Conservation (phyloP, 1,284 basidiomycete species). For the Paramarasmius palmivorus region DNA sequence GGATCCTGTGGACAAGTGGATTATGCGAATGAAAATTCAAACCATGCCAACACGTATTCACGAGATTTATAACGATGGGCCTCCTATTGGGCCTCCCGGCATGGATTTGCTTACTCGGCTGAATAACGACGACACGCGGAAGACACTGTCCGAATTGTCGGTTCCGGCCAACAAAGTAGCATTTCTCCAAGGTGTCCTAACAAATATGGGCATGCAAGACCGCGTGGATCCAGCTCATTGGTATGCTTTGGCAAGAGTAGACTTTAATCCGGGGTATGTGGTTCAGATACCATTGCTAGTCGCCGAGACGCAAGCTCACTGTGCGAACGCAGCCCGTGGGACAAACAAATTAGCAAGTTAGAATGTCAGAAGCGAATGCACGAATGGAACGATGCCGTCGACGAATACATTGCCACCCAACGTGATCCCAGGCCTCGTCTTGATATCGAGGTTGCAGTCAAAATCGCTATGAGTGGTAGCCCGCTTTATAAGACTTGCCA, state of each 20-base stretch:
- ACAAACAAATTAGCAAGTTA: not conserved
- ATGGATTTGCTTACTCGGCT: too few species aligned
- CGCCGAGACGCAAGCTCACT: too few species aligned
- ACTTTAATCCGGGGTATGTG: not conserved
- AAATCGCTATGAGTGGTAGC: constrained; percentile 3
- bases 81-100: too few species aligned
- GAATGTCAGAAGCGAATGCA: not conserved
- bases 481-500: constrained; percentile 5
- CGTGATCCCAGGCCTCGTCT: not conserved
- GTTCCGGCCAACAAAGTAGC: not conserved
- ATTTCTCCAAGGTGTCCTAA: not conserved
- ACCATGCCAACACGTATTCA: not conserved
- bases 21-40: not conserved
- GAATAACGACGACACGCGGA: too few species aligned
- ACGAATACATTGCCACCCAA: constrained; percentile 2
- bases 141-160: too few species aligned
- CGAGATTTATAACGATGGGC: too few species aligned
- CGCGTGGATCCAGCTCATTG: constrained; percentile 3
- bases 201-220: not conserved
- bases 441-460: not conserved
- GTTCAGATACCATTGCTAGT: too few species aligned
- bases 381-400: constrained; percentile 2
- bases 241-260: constrained; percentile 1
- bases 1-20: not conserved
- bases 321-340: constrained; percentile 6